Evolutionary conservation across 106 monocot species (phyloP).

Genomic region (Apostasia shenzhenica): DNA sequence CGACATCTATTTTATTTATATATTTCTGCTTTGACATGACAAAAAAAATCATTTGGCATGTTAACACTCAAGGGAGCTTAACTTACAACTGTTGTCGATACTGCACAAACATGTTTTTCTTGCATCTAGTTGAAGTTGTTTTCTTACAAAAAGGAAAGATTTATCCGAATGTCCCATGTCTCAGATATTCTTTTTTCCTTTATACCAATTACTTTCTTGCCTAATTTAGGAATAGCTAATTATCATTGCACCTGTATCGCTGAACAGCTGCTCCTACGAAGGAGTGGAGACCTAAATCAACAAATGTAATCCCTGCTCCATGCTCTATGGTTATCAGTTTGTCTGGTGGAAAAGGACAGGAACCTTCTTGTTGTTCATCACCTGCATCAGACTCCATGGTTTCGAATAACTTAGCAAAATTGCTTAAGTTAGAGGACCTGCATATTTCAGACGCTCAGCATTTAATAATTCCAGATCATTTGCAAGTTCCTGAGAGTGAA

Average conservation of each 20-base stretch:
- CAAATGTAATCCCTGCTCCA: conserved; percentile 26
- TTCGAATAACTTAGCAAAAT: conserved; percentile 19
- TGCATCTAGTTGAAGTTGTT: not conserved
- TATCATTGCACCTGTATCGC: conserved; percentile 5
- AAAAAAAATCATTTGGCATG: too few species aligned
- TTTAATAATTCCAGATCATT: conserved; percentile 87
- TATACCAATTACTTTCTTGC: not conserved
- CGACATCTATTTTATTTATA: too few species aligned
- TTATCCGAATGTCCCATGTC: too few species aligned
- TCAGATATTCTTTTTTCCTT: too few species aligned
- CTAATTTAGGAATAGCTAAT: not conserved
- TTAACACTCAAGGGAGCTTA: too few species aligned
- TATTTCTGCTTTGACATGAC: too few species aligned
- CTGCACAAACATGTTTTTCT: too few species aligned
- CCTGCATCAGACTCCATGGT: conserved; percentile 15
- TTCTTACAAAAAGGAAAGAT: too few species aligned
- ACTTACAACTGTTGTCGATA: too few species aligned
- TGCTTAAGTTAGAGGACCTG: conserved; percentile 50
- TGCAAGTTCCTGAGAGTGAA: conserved; percentile 87
- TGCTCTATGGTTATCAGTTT: conserved; percentile 10
- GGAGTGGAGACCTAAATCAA: conserved; percentile 91
- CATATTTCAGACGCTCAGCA: conserved; percentile 54
- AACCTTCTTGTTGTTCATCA: conserved; percentile 11
- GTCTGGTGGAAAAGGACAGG: conserved; percentile 9
- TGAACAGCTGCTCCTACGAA: conserved; percentile 46